Percentiles rank a stretch among this genome's conserved stretches.
Evolutionary conservation across 179 eudicot genomes (phyloP).

Genomic region (Silene vulgaris): DNA sequence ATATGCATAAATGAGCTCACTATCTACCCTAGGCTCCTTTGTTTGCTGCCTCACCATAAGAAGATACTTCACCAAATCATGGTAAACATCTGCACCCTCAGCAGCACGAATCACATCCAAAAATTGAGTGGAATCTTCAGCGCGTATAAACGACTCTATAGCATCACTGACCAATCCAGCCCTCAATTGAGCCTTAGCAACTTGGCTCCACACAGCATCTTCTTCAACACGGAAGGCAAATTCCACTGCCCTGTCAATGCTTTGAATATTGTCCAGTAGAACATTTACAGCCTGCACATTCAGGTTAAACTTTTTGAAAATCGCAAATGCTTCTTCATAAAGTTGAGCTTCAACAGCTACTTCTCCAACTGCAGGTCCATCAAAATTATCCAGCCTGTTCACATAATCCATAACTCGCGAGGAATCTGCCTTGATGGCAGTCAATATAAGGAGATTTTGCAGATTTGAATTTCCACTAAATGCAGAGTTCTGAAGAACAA

Average conservation of each 20-base stretch:
- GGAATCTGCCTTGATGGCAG: slow-evolving; percentile 93
- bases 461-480: slow-evolving; percentile 86
- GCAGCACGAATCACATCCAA: slow-evolving; percentile 79
- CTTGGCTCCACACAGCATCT: slow-evolving; percentile 97
- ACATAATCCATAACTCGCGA: slow-evolving; percentile 88
- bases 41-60: slow-evolving; percentile 86
- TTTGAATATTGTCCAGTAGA: slow-evolving; percentile 55
- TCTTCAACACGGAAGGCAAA: slow-evolving; percentile 97
- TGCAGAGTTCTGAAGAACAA: slow-evolving; percentile 90
- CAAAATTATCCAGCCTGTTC: slow-evolving; percentile 86
- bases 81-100: slow-evolving; percentile 68
- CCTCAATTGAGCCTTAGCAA: slow-evolving; percentile 82
- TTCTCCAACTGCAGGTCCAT: slow-evolving; percentile 95
- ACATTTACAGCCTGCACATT: slow-evolving; percentile 88
- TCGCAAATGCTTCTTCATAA: slow-evolving; percentile 84
- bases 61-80: slow-evolving; percentile 77
- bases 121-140: slow-evolving; percentile 85
- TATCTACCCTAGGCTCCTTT: slow-evolving; percentile 89
- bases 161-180: slow-evolving; percentile 92
- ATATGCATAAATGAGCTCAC: slow-evolving; percentile 92
- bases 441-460: slow-evolving; percentile 79
- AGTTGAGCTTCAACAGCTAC: slow-evolving; percentile 90
- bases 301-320: slow-evolving; percentile 88
- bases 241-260: slow-evolving; percentile 82
- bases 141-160: slow-evolving; percentile 88